These are phyloP conservation scores for Aspergillus ochraceoroseus DNA, from an alignment of 2,329 filamentous ascomycete species.

Conservation along the genomic window DNA sequence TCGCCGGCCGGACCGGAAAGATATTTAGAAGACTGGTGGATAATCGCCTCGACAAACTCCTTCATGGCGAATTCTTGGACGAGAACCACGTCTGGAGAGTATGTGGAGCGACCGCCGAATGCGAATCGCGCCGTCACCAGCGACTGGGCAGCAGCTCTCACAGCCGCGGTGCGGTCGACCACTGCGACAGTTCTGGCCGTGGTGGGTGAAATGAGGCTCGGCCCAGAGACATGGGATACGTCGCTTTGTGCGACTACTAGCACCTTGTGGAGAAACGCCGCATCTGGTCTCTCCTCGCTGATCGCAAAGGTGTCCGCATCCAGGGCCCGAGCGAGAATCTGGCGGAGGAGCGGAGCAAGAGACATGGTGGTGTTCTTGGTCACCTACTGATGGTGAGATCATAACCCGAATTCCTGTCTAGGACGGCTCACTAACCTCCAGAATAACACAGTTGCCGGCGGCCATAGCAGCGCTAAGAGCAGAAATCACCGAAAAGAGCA, in stretches of 20 bases:
- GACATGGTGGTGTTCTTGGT: conserved; percentile 25
- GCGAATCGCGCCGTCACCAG: conserved; percentile 53
- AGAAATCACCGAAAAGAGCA: conserved; percentile 46
- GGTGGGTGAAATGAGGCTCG: conserved; percentile 28
- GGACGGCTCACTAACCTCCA: conserved; percentile 40
- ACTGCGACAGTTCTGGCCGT: conserved; percentile 48
- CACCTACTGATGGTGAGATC: conserved; percentile 19
- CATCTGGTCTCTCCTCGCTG: conserved; percentile 32
- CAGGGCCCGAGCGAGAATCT: conserved; percentile 32
- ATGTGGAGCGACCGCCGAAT: conserved; percentile 55
- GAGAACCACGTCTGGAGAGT: conserved; percentile 58
- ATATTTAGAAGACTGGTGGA: conserved; percentile 35
- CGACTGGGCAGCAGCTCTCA: conserved; percentile 50
- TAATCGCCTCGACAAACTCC: conserved; percentile 50
- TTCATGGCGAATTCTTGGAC: conserved; percentile 61
- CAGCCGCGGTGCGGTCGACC: conserved; percentile 57
- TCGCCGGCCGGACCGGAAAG: conserved; percentile 24
- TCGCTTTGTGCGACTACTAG: conserved; percentile 18
- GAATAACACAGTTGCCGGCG: conserved; percentile 49
- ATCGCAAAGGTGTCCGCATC: conserved; percentile 49
- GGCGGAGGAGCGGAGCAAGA: conserved; percentile 23
- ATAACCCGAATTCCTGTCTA: neutral
- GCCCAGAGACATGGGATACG: conserved; percentile 2
- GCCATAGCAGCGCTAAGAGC: conserved; percentile 47
- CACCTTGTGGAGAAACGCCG: conserved; percentile 26